Evolutionary conservation across 73 alveolate species (phyloP).

Genomic region (Paramecium tetraurelia): DNA sequence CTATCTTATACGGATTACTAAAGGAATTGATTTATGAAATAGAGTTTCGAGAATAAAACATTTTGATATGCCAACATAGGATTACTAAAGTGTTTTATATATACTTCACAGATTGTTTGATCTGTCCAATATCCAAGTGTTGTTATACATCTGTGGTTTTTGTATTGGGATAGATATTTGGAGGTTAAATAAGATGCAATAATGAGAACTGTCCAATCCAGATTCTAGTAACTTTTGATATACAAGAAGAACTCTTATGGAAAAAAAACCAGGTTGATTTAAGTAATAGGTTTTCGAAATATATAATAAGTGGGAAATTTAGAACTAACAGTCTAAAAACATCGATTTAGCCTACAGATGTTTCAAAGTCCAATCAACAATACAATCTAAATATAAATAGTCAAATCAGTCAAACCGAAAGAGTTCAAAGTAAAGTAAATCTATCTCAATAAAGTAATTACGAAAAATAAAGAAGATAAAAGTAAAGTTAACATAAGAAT

Average conservation of each 20-base stretch:
- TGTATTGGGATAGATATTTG: background rate
- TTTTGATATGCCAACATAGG: background rate
- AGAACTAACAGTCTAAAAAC: conserved; percentile 39
- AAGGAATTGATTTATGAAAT: background rate
- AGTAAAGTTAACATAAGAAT: background rate
- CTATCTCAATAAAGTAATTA: background rate
- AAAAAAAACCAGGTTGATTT: background rate
- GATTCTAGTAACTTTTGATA: background rate
- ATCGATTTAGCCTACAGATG: background rate
- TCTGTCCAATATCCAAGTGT: conserved; percentile 29
- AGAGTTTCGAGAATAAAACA: background rate
- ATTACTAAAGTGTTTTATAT: conserved; percentile 3
- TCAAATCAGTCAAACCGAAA: background rate
- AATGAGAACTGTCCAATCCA: background rate
- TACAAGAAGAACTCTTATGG: conserved; percentile 6
- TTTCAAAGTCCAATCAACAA: background rate
- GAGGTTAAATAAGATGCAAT: conserved; percentile 25
- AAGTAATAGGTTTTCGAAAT: background rate
- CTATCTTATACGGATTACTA: background rate
- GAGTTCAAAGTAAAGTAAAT: background rate
- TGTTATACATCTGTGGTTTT: conserved; percentile 8
- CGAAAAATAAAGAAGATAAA: background rate
- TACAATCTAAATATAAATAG: background rate
- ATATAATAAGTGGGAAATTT: background rate
- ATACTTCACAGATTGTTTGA: background rate